These are phyloP conservation scores for Cocos nucifera DNA, from an alignment of 176 grass and related monocot genomes.

Conservation along the genomic window DNA sequence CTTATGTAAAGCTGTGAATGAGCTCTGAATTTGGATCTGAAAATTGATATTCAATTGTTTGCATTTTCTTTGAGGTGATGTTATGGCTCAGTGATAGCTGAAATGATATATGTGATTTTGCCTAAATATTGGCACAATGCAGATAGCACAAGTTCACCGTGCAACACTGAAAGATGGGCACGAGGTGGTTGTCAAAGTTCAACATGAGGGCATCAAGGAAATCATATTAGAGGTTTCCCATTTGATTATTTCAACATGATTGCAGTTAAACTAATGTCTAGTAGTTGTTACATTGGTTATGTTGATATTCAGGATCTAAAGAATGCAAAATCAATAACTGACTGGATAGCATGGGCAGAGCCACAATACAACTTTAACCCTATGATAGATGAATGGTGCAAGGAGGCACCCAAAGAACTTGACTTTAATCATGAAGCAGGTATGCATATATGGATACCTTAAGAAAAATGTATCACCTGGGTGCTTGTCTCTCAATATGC, in stretches of 20 bases:
- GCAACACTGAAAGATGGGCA: slow-evolving; percentile 72
- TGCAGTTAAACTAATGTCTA: slow-evolving; percentile 1
- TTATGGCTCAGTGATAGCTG: no score
- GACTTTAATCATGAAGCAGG: slow-evolving; percentile 98
- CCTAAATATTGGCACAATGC: slow-evolving; percentile 8
- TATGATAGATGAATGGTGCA: slow-evolving; percentile 98
- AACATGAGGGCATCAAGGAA: slow-evolving; percentile 89
- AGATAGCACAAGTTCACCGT: slow-evolving; percentile 97
- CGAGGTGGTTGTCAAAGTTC: slow-evolving; percentile 97
- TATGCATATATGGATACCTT: slow-evolving; percentile 11
- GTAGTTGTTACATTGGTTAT: slow-evolving; percentile 10
- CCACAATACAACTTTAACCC: slow-evolving; percentile 81
- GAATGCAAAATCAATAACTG: slow-evolving; percentile 87
- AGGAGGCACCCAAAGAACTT: slow-evolving; percentile 92
- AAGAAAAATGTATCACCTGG: not conserved
- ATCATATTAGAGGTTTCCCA: slow-evolving; percentile 86
- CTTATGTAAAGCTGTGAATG: not conserved
- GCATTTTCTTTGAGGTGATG: no score
- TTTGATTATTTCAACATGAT: slow-evolving; percentile 11
- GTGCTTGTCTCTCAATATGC: no score
- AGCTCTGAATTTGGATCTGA: no score
- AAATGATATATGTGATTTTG: no score
- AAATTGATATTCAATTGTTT: no score
- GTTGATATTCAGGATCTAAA: slow-evolving; percentile 70
- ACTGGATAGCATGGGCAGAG: slow-evolving; percentile 99